These are phyloP conservation scores for Fusarium xylarioides DNA, from an alignment of 2,329 filamentous ascomycete species.

Conservation along the genomic window DNA sequence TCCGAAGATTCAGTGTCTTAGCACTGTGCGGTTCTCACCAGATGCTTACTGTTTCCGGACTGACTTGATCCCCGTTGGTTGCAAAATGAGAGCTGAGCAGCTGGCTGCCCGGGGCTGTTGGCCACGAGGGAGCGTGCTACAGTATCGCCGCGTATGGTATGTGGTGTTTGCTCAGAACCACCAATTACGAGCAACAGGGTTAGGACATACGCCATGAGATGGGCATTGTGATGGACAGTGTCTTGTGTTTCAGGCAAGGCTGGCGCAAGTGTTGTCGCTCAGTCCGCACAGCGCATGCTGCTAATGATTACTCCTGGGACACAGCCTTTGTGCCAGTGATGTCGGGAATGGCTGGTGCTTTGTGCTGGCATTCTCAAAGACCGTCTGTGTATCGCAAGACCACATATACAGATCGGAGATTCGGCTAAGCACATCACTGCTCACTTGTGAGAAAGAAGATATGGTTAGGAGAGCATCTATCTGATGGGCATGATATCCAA, in stretches of 20 bases:
- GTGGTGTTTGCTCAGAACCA: conserved; percentile 12
- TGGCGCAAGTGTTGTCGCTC: conserved; percentile 3
- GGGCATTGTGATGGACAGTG: conserved; percentile 33
- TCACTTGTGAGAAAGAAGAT: conserved; percentile 1
- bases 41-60: neutral
- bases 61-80: neutral
- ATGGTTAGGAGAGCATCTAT: conserved; percentile 11
- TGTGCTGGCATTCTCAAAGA: neutral
- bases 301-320: neutral
- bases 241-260: conserved; percentile 38
- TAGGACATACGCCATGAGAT: conserved; percentile 2
- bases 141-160: conserved; percentile 1
- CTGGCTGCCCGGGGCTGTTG: neutral
- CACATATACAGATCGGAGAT: neutral
- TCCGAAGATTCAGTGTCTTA: neutral
- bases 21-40: conserved; percentile 5
- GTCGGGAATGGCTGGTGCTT: neutral
- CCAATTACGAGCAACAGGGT: conserved; percentile 10
- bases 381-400: neutral
- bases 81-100: conserved; percentile 3
- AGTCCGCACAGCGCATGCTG: neutral
- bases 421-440: neutral
- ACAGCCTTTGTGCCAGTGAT: neutral
- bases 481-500: conserved; percentile 19
- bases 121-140: conserved; percentile 14